Conservation (phyloP, 1,284 basidiomycete genomes). For the Ceratobasidium sp. region DNA sequence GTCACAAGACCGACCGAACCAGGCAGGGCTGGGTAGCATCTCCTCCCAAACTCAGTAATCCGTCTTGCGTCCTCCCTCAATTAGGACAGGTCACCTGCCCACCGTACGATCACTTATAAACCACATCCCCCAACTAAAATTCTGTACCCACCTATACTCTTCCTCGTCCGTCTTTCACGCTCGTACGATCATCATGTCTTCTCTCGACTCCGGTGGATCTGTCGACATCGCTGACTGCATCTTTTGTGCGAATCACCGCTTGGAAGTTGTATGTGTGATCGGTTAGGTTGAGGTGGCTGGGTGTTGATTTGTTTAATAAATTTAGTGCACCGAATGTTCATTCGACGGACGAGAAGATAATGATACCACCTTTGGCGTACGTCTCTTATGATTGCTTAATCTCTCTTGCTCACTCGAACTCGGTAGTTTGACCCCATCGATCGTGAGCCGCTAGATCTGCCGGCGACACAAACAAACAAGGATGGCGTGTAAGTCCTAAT, state of each 20-base stretch:
- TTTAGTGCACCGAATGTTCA: conserved; percentile 55
- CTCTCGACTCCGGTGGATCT: conserved; percentile 46
- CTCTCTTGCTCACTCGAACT: conserved; percentile 53
- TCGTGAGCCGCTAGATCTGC: conserved; percentile 56
- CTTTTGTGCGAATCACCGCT: conserved; percentile 59
- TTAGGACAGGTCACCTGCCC: conserved; percentile 15
- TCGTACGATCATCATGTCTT: conserved; percentile 33
- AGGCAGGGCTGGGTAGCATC: conserved; percentile 9
- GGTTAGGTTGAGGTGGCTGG: neutral
- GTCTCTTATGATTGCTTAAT: conserved; percentile 27
- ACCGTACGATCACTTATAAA: conserved; percentile 5
- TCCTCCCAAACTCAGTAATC: conserved; percentile 24
- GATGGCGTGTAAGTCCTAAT: conserved; percentile 51
- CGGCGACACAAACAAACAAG: conserved; percentile 57
- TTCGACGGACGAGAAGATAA: conserved; percentile 60
- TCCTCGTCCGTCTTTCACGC: neutral
- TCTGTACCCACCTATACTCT: conserved; percentile 10
- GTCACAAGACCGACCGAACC: conserved; percentile 44
- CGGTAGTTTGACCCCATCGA: conserved; percentile 50
- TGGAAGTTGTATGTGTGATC: conserved; percentile 54
- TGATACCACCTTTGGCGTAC: conserved; percentile 58
- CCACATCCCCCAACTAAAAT: neutral
- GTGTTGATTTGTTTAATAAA: neutral
- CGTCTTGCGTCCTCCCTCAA: conserved; percentile 26
- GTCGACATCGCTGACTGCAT: conserved; percentile 61